A percentile compares a stretch with the other conserved stretches of the same genome.
Conservation (phyloP, 2,329 filamentous ascomycete genomes). For the Alternaria ventricosa region DNA sequence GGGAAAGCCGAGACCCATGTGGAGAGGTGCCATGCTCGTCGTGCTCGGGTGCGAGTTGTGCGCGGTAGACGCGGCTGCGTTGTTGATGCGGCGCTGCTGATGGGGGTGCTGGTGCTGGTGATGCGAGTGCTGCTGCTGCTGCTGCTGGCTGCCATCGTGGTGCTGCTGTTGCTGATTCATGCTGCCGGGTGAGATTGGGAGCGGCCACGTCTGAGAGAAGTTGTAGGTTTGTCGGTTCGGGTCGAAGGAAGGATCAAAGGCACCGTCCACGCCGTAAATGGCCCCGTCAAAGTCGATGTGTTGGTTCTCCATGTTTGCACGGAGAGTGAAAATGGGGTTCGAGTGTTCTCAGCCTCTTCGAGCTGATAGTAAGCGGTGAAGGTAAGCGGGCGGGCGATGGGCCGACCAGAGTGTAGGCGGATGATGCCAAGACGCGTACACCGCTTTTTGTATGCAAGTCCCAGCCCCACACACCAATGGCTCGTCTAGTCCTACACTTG, state of each 20-base stretch:
- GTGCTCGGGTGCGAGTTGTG: conserved; percentile 31
- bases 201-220: conserved; percentile 48
- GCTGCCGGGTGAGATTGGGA: conserved; percentile 43
- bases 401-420: conserved; percentile 18
- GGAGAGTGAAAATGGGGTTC: conserved; percentile 25
- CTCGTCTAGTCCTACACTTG: conserved; percentile 16
- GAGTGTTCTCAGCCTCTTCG: conserved; percentile 45
- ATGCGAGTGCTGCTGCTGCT: conserved; percentile 21
- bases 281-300: conserved; percentile 48
- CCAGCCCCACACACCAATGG: conserved; percentile 19
- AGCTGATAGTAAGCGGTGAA: conserved; percentile 41
- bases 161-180: conserved; percentile 39
- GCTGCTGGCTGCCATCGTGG: conserved; percentile 15
- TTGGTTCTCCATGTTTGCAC: conserved; percentile 52
- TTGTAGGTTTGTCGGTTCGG: conserved; percentile 41
- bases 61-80: conserved; percentile 30
- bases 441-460: conserved; percentile 18
- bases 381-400: conserved; percentile 33
- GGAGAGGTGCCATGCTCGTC: conserved; percentile 44
- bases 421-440: conserved; percentile 17
- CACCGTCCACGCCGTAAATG: conserved; percentile 44
- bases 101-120: conserved; percentile 29
- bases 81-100: conserved; percentile 39
- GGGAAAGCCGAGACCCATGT: conserved; percentile 41
- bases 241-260: conserved; percentile 49